Evolutionary conservation across 2,329 filamentous ascomycete species (phyloP), one percentile per base, ranked within the genome.

Genomic region (Tolypocladium capitatum): DNA sequence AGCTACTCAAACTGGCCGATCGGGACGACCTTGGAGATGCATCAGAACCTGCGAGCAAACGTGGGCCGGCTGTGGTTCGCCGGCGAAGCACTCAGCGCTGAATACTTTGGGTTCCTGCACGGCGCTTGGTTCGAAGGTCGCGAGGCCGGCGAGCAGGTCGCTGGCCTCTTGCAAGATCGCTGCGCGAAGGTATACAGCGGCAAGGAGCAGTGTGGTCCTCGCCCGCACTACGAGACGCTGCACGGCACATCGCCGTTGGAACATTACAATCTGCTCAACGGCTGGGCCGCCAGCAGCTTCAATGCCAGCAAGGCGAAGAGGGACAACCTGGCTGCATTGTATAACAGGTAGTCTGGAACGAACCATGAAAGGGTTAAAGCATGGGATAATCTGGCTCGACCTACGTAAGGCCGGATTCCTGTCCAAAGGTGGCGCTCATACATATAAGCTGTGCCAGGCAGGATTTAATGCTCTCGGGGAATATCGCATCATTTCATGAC

Each of bases 1-100:
- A 80, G 74, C 21, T 85, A 83, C 62, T 80, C 76, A 34, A 84
- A 84, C 58, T 85, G 81, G 82, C 81, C 81, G 0, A 64, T 73
- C 0, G 76, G 76, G 0, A 78, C 78, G 40, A 80, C 76, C 0
- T 65, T 85, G 0, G 75, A 83, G 56, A 76, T 72, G 65, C 81
- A 85, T 53, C 75, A 84, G 57, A 84, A 85, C 53, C 66, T 85
- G 11, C 73, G 81, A 1, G 78, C 80, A n/a, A 83, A 83, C 50
- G 62, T 81, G 0, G 71, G 71, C 9, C 63, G 77, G 1, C 59
- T 85, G 3, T 83, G 73, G 66, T 85, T 83, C 51, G 80, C 81
- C 0, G 81, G 81, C 0, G 81, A 85, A 58, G 76, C 75, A 2
- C 82, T 73, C 1, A 80, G 74, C 38, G 70, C 77, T 0, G 69